Evolutionary conservation across 2,329 filamentous ascomycete genomes (phyloP).

Genomic region (Talaromyces sp.): DNA sequence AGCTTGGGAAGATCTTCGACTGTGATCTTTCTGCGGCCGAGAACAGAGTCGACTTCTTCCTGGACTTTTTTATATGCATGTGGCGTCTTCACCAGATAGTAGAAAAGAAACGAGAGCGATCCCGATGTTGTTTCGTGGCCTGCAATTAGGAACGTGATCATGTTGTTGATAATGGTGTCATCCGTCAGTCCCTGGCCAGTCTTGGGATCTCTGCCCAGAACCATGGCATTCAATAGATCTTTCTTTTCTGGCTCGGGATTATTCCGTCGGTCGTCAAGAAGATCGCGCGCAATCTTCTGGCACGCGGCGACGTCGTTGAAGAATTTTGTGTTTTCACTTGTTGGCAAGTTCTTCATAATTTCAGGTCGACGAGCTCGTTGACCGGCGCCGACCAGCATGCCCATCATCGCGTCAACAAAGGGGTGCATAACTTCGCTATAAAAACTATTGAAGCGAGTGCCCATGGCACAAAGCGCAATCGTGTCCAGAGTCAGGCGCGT

Average conservation of each 20-base stretch:
- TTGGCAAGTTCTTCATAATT: conserved; percentile 41
- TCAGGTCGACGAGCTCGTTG: conserved; percentile 44
- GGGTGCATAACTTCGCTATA: conserved; percentile 65
- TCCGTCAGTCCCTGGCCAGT: conserved; percentile 62
- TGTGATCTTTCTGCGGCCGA: conserved; percentile 53
- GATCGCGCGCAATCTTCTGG: conserved; percentile 51
- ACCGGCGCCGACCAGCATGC: conserved; percentile 55
- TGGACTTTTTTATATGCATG: conserved; percentile 57
- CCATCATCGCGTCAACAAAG: conserved; percentile 62
- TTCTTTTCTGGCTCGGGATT: conserved; percentile 51
- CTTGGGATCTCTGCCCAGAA: conserved; percentile 60
- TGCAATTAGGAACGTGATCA: conserved; percentile 67
- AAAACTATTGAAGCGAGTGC: conserved; percentile 68
- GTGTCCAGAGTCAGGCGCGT: conserved; percentile 69
- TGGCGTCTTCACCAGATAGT: conserved; percentile 58
- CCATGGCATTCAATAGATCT: conserved; percentile 65
- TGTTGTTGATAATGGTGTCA: conserved; percentile 59
- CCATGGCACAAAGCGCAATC: conserved; percentile 65
- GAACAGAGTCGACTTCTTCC: conserved; percentile 60
- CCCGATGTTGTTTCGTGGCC: conserved; percentile 69
- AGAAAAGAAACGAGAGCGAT: conserved; percentile 60
- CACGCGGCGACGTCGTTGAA: conserved; percentile 37
- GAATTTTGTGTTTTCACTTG: conserved; percentile 25
- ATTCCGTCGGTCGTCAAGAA: conserved; percentile 53
- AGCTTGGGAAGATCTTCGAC: conserved; percentile 60